Base-by-base conservation (phyloP, 768 basidiomycete genomes). In the Xanthoconium stramineum region DNA sequence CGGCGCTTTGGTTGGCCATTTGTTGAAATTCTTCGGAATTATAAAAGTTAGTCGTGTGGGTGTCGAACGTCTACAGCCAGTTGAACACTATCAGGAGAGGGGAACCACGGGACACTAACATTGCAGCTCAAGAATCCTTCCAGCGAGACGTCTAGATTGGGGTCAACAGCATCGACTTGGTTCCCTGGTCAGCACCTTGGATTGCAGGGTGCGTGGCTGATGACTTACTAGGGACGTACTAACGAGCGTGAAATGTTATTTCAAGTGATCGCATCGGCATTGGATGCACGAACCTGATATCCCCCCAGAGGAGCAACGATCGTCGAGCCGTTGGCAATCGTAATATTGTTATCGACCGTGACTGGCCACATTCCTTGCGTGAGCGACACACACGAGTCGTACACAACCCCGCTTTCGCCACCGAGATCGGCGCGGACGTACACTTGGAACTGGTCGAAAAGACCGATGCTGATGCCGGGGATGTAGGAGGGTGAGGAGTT, bases 311-410 rank as follows among this genome's bases (percentile, higher is more conserved):
- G 87, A 10, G 80, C 83, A 3, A 69, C 67, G 53, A 90, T 69
- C 12, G 69, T 79, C 3, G 84, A 77, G 2, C 85, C 83, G 63
- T 91, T 86, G 2, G 88, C 84, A n/a, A 91, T 74, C 1, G 79
- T 81, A 14, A 76, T 81, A 19, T 73, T 80, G 47, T 79, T 80
- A 24, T 67, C 61, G 14, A 60, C 29, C 6, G 77, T 81, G 3
- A 74, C 69, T 3, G 87, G 88, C 72, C 80, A 86, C 43, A 91
- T 65, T 13, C 88, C 89, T 67, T 91, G 89, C 11, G 85, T 69
- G 49, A 90, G 69, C 0, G 89, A 85, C 28, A 81, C 72, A 11
- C 87, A 84, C 6, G 85, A 84, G 61, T 88, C 82, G 57, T 77
- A 77, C 42, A 85, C 83, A n/a, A 86, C 84, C 36, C 77, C 81